These are phyloP conservation scores for Gomphus sp. DNA, from an alignment of 1,284 basidiomycete genomes.

Conservation along the genomic window DNA sequence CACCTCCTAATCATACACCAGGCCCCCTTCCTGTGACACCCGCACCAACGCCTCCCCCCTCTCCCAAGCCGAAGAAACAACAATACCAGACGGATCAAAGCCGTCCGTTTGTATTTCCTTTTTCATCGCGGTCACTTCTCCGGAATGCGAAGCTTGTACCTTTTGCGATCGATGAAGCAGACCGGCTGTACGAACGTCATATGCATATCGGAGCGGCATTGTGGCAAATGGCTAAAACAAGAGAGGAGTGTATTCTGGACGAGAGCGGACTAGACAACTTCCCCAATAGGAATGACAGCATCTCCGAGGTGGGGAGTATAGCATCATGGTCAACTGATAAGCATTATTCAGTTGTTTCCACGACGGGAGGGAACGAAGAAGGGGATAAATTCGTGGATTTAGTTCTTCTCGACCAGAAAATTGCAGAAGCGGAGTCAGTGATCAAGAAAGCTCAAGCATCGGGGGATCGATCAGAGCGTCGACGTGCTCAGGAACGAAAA, in stretches of 20 bases:
- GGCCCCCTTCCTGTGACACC: constrained; percentile 72
- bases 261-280: constrained; percentile 86
- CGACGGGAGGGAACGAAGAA: constrained; percentile 27
- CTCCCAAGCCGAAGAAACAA: constrained; percentile 92
- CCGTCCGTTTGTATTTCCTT: constrained; percentile 93
- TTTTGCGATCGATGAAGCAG: constrained; percentile 93
- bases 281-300: constrained; percentile 46
- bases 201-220: constrained; percentile 86
- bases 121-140: constrained; percentile 43
- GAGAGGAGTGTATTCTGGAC: constrained; percentile 90
- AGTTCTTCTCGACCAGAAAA: constrained; percentile 59
- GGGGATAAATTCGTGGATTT: constrained; percentile 59
- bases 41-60: constrained; percentile 82
- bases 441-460: constrained; percentile 36
- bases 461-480: constrained; percentile 42
- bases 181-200: constrained; percentile 82
- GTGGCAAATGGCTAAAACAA: constrained; percentile 90
- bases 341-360: constrained; percentile 9
- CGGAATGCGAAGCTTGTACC: constrained; percentile 69
- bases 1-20: constrained; percentile 19
- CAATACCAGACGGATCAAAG: constrained; percentile 98
- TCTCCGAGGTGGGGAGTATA: constrained; percentile 20
- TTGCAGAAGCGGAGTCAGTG: constrained; percentile 55
- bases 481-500: constrained; percentile 56
- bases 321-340: constrained; percentile 35